These are phyloP conservation scores for Teunomyces panamensis DNA, from an alignment of 805 yeast genomes.

Conservation along the genomic window DNA sequence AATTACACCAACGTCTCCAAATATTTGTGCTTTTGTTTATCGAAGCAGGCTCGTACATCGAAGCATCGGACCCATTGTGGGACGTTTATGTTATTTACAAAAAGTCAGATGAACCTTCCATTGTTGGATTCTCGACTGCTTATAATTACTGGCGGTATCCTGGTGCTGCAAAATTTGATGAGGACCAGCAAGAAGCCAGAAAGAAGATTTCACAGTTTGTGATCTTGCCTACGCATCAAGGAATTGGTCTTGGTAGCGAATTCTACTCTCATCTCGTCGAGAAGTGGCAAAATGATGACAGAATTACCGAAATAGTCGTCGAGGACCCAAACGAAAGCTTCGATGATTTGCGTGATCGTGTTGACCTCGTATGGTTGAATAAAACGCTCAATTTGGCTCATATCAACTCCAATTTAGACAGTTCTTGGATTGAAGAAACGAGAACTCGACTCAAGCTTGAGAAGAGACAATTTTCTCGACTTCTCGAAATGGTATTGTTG, in stretches of 20 bases:
- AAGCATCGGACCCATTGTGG: slow-evolving; percentile 75
- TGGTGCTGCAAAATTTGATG: slow-evolving; percentile 52
- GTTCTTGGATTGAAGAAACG: slow-evolving; percentile 39
- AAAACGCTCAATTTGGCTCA: slow-evolving; percentile 16
- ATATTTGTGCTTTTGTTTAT: slow-evolving; percentile 79
- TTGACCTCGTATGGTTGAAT: slow-evolving; percentile 53
- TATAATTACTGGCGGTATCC: slow-evolving; percentile 81
- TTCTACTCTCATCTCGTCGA: slow-evolving; percentile 58
- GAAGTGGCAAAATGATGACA: slow-evolving; percentile 51
- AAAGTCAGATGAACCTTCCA: slow-evolving; percentile 30
- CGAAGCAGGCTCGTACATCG: slow-evolving; percentile 92
- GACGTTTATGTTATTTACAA: slow-evolving; percentile 59
- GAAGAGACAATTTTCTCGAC: slow-evolving; percentile 71
- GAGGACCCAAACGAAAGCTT: slow-evolving; percentile 94
- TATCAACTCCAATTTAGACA: slow-evolving; percentile 15
- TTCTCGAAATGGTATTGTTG: slow-evolving; percentile 71
- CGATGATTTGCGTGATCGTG: slow-evolving; percentile 84
- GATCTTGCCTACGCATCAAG: slow-evolving; percentile 81
- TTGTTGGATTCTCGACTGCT: slow-evolving; percentile 79
- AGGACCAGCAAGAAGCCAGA: slow-evolving; percentile 39
- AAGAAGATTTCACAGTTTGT: slow-evolving; percentile 86
- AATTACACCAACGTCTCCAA: slow-evolving; percentile 68
- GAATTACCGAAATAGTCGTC: slow-evolving; percentile 71
- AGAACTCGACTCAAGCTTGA: slow-evolving; percentile 57
- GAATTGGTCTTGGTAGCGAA: slow-evolving; percentile 64